These are phyloP conservation scores for Dioscorea dumetorum DNA, from an alignment of 106 monocot genomes.

Conservation along the genomic window DNA sequence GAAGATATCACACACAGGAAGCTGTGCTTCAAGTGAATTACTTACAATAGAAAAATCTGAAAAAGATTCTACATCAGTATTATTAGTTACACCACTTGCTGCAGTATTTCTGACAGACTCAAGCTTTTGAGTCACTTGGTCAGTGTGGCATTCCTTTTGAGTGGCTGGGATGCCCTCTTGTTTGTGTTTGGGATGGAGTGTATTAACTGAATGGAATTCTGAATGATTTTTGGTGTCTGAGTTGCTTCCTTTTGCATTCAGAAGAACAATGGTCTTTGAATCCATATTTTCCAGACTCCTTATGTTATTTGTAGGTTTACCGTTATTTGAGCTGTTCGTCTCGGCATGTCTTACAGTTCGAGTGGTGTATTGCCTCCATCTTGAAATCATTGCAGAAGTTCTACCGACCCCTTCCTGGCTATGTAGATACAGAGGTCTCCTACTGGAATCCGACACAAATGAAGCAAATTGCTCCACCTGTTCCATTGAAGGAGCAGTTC, in stretches of 20 bases:
- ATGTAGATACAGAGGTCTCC: constrained; percentile 78
- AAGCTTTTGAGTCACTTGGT: constrained; percentile 9
- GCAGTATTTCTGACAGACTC: constrained; percentile 3
- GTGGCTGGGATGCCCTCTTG: neutral
- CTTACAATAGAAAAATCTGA: constrained; percentile 21
- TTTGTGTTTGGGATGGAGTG: neutral
- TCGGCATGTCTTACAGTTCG: constrained; percentile 23
- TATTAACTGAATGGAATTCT: no score
- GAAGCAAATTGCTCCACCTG: constrained; percentile 76
- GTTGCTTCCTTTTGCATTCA: constrained; percentile 1
- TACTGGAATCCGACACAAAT: constrained; percentile 55
- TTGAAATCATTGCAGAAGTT: constrained; percentile 94
- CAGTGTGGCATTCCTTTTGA: constrained; percentile 16
- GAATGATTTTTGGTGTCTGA: constrained; percentile 8
- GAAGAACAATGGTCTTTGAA: constrained; percentile 3
- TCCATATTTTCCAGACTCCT: constrained; percentile 5
- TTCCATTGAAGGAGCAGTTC: constrained; percentile 74
- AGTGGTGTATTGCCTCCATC: constrained; percentile 75
- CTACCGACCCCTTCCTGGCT: constrained; percentile 78
- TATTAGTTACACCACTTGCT: constrained; percentile 9
- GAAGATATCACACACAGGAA: constrained; percentile 84
- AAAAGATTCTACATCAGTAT: constrained; percentile 10
- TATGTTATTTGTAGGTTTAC: constrained; percentile 17
- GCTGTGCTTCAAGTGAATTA: constrained; percentile 63
- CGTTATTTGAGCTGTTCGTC: constrained; percentile 14